Percentiles rank a stretch among this genome's conserved stretches.
phyloP scores from a whole-genome alignment of 495 filamentous ascomycete species.

The Penicillium herquei region DNA sequence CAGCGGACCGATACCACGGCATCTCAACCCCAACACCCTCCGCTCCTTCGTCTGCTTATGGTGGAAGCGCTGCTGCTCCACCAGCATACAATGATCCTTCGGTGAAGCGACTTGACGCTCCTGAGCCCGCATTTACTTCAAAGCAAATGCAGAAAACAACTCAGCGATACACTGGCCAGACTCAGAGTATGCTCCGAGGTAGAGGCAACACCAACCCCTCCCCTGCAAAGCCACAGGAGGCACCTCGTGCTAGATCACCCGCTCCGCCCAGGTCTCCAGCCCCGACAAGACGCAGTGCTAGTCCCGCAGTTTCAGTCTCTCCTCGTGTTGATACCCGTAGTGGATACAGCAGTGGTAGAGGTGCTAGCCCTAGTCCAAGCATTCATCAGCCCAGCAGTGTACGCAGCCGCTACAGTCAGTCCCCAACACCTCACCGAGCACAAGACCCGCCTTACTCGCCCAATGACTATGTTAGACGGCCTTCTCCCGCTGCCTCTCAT shows the following conservation, averaged over 20 bases:
- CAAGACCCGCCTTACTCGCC: conserved; percentile 55
- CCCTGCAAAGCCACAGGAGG: conserved; percentile 33
- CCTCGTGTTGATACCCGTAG: conserved; percentile 39
- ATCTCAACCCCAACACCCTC: conserved; percentile 66
- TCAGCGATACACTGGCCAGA: conserved; percentile 80
- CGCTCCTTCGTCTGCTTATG: conserved; percentile 59
- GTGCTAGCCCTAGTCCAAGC: conserved; percentile 34
- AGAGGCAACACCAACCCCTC: conserved; percentile 30
- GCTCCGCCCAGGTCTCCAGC: conserved; percentile 47
- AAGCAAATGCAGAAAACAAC: conserved; percentile 92
- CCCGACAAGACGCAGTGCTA: conserved; percentile 51
- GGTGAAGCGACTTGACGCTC: conserved; percentile 78
- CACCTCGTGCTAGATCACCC: conserved; percentile 49
- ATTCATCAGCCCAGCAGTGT: conserved; percentile 40
- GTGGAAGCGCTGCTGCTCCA: conserved; percentile 60
- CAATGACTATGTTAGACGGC: conserved; percentile 49
- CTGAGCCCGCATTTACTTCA: conserved; percentile 87
- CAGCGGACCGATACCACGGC: conserved; percentile 91
- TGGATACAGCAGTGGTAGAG: conserved; percentile 32
- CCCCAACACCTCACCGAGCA: conserved; percentile 50
- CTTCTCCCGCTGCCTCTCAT: conserved; percentile 42
- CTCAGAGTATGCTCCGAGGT: conserved; percentile 73
- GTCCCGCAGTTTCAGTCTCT: conserved; percentile 43
- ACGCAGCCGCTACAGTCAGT: conserved; percentile 40
- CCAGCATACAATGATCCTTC: conserved; percentile 78